phyloP scores from a whole-genome alignment of 2,329 filamentous ascomycete genomes.

The Phoma sp. region DNA sequence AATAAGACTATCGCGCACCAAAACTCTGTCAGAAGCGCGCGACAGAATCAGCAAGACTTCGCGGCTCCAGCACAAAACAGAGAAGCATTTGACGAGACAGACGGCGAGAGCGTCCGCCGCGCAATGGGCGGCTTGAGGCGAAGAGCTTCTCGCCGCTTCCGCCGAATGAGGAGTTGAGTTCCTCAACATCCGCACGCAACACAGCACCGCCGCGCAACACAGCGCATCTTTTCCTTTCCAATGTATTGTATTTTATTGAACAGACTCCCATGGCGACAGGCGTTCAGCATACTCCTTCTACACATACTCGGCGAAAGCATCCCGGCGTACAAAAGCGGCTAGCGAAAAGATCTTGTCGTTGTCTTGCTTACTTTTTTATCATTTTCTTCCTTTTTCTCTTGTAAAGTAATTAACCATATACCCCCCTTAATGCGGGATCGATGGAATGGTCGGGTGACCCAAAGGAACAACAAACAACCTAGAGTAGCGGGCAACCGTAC shows the following conservation, averaged over 20 bases:
- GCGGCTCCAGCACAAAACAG: neutral
- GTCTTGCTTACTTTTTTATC: neutral
- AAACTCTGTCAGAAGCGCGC: slow-evolving; percentile 26
- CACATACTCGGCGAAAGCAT: slow-evolving; percentile 3
- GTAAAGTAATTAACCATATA: slow-evolving; percentile 22
- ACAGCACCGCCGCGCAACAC: neutral
- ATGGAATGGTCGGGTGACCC: neutral
- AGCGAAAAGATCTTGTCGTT: slow-evolving; percentile 2
- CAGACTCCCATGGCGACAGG: slow-evolving; percentile 3
- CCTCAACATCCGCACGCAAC: neutral
- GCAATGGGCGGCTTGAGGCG: slow-evolving; percentile 30
- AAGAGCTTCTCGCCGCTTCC: slow-evolving; percentile 32
- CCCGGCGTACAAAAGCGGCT: slow-evolving; percentile 12
- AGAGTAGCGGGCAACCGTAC: neutral
- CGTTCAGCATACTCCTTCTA: slow-evolving; percentile 9
- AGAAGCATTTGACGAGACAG: slow-evolving; percentile 26
- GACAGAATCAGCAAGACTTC: slow-evolving; percentile 12
- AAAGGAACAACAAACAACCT: neutral
- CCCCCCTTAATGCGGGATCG: slow-evolving; percentile 15
- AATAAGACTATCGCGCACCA: slow-evolving; percentile 33
- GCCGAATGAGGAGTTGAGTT: slow-evolving; percentile 24
- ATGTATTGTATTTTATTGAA: neutral
- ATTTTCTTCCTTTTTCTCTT: neutral
- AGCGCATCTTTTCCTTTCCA: neutral
- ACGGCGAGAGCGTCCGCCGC: slow-evolving; percentile 28